These are phyloP conservation scores for Neurospora sp. DNA, from an alignment of 495 filamentous ascomycete genomes.

Conservation along the genomic window DNA sequence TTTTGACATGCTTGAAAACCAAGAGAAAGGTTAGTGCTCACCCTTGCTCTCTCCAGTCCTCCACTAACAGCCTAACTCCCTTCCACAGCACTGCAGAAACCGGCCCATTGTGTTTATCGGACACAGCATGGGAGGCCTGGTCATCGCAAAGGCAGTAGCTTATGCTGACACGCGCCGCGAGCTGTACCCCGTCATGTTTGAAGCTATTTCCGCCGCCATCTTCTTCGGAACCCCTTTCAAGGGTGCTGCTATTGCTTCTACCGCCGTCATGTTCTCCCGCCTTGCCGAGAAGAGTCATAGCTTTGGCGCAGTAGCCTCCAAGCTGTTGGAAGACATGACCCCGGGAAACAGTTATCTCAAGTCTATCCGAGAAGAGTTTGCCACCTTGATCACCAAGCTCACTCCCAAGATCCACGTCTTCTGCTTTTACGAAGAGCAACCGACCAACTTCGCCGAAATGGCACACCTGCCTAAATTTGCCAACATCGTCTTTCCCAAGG, in stretches of 20 bases:
- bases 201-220: constrained; percentile 22
- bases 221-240: constrained; percentile 31
- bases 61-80: constrained; percentile 9
- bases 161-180: constrained; percentile 19
- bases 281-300: constrained; percentile 15
- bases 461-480: background rate
- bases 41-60: constrained; percentile 10
- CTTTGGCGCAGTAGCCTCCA: constrained; percentile 15
- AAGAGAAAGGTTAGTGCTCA: background rate
- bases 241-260: constrained; percentile 19
- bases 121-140: constrained; percentile 56
- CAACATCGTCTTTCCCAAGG: background rate
- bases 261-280: constrained; percentile 20
- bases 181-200: constrained; percentile 23
- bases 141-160: constrained; percentile 34
- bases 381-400: background rate
- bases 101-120: constrained; percentile 17
- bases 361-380: background rate
- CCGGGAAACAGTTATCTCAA: background rate
- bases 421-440: background rate
- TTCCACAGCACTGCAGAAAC: constrained; percentile 1
- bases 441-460: background rate
- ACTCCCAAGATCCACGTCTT: background rate
- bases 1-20: constrained; percentile 1
- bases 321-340: constrained; percentile 23